phyloP scores from a whole-genome alignment of 768 basidiomycete species.

The Pleurotus pulmonarius region DNA sequence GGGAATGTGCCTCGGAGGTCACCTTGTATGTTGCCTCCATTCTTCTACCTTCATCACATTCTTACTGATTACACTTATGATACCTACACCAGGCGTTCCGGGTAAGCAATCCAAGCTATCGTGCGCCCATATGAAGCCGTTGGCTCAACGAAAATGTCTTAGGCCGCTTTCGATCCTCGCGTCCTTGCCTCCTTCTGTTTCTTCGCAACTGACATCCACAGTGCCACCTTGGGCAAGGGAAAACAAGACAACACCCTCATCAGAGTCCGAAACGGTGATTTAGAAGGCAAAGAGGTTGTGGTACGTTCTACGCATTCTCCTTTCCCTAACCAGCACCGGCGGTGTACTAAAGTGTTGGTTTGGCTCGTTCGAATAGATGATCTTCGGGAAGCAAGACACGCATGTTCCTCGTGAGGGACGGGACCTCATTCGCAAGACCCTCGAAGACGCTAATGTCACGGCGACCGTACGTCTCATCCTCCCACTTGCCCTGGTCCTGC shows the following conservation, averaged over 20 bases:
- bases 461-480: conserved; percentile 52
- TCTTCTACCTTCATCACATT: background rate
- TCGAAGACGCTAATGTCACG: conserved; percentile 77
- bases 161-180: conserved; percentile 88
- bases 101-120: conserved; percentile 19
- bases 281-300: conserved; percentile 78
- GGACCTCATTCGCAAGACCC: conserved; percentile 74
- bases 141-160: background rate
- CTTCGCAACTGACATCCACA: conserved; percentile 94
- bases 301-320: conserved; percentile 36
- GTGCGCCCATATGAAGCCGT: no score
- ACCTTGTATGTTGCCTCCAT: conserved; percentile 49
- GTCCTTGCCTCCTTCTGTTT: conserved; percentile 86
- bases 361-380: conserved; percentile 52
- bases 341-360: no score
- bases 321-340: no score
- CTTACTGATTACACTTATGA: background rate
- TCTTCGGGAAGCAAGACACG: conserved; percentile 97
- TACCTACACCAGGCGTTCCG: conserved; percentile 31
- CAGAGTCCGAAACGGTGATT: conserved; percentile 69
- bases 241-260: conserved; percentile 79
- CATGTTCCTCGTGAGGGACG: conserved; percentile 88
- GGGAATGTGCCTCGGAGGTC: conserved; percentile 90
- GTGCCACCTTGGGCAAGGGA: conserved; percentile 80
- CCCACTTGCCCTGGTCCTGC: background rate